Percentiles rank a stretch among this genome's conserved stretches.
Evolutionary conservation across 1,139 yeast species (phyloP).

Genomic region (Protomyces inundatus): DNA sequence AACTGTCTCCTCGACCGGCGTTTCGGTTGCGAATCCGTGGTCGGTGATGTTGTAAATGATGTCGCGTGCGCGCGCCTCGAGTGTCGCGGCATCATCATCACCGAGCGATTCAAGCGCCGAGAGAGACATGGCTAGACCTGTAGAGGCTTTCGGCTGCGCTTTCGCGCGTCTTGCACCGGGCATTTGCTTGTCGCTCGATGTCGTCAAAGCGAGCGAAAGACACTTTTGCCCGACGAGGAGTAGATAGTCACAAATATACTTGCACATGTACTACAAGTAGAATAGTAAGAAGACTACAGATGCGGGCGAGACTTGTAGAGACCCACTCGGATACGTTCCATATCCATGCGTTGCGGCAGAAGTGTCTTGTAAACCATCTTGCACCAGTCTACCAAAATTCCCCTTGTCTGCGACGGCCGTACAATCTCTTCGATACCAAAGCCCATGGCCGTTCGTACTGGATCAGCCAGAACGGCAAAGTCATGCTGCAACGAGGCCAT

Average conservation of each 20-base stretch:
- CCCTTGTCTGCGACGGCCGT: conserved; percentile 3
- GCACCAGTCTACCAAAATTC: conserved; percentile 9
- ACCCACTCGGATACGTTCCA: neutral
- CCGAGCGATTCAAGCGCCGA: neutral
- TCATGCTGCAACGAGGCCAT: conserved; percentile 1
- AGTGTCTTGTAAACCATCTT: conserved; percentile 11
- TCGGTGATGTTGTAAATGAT: neutral
- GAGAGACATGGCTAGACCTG: neutral
- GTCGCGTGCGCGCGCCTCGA: neutral
- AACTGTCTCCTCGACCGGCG: neutral
- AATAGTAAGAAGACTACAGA: neutral
- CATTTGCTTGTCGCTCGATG: no score
- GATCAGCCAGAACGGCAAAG: conserved; percentile 15
- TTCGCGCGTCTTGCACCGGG: neutral
- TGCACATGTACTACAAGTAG: neutral
- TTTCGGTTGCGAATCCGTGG: neutral
- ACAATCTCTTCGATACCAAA: conserved; percentile 20
- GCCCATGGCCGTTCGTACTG: conserved; percentile 19
- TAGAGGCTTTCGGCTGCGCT: neutral
- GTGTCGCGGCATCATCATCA: neutral
- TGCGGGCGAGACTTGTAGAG: neutral
- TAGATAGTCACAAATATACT: neutral
- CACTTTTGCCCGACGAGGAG: neutral
- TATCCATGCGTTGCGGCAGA: conserved; percentile 1
- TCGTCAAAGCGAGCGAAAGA: no score